Base-by-base conservation (phyloP, 2,329 filamentous ascomycete species). In the Ceratocystiopsis sp. region DNA sequence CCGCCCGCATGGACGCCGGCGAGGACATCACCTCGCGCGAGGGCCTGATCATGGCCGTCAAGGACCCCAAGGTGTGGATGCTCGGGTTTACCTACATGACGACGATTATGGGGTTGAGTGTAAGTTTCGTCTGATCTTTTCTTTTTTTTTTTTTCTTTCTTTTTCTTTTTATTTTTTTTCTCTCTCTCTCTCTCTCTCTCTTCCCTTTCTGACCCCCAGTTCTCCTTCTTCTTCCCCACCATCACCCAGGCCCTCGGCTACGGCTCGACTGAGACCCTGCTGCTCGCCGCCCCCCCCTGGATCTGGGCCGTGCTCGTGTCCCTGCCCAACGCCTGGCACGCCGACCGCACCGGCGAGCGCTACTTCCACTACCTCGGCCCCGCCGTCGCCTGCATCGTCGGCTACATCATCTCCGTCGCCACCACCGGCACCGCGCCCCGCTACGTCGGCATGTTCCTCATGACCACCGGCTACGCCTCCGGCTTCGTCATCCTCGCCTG, bases 401-500 rank as follows among this genome's bases (percentile, higher is more conserved):
- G 42, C 25, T 47, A 38, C 29, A 19, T 47, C 43, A 45, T 47
- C 9, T 37, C 37, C 36, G 34, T 44, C 8, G 25, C 40, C 17
- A 47, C 43, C 4, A 9, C 8, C 4, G 71, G 71, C 5, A 68
- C 64, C 21, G 70, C 69, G 2, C 72, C 69, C 8, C 70, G 73
- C 42, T 78, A 77, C 55, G 55, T 76, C 6, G 71, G 73, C 2
- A 64, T 77, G 15, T 77, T 78, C 59, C 61, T 78, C 0, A 70
- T 75, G 52, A 67, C 73, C 0, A 63, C 44, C 4, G 40, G 40
- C 2, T 77, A 77, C 48, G 71, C 72, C 0, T 69, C 71, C 1
- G 71, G 73, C 40, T 84, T 77, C 53, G 80, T 80, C 1, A 77
- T 83, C 1, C 63, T 84, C 4, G 71, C 77, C 3, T 91, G 83